Evolutionary conservation across 257 asterid genomes (phyloP), one percentile per base, ranked within the genome.

Genomic region (Solanum raphanifolium): DNA sequence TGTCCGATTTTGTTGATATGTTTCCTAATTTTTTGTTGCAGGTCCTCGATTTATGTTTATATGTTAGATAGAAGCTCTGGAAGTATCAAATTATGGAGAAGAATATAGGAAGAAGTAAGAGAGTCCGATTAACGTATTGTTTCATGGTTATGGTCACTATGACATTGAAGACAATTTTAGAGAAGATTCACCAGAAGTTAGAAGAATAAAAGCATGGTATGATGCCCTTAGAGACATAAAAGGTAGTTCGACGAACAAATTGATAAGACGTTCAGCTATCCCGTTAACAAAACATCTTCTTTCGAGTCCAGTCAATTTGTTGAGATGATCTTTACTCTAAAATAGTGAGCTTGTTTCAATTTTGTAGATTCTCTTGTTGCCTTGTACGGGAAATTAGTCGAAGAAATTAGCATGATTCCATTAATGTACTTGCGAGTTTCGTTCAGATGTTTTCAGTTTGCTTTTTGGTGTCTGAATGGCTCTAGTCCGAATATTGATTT

Each of bases 81-180:
- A 36, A 92, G 86, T 93, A 72, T 94, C 98, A 58, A 86, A 90
- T 88, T 96, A 96, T 29, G 98, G 98, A 21, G 93, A 93, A 87
- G 96, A 94, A 86, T 94, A 96, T 88, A 86, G 21, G 73, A 93
- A 87, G 86, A 91, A 91, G 21, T 92, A 88, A 12, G 92, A 87
- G 16, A 88, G 78, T 52, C 90, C 92, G 4, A 96, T 96, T 31
- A 91, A 92, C 75, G 92, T 95, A 84, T 87, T 96, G 88, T 96
- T 94, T 86, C 96, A 96, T 89, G 96, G 97, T 4, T 93, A 96
- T 90, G 99, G 99, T 29, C 99, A 96, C 75, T 96, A 96, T 83
- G 99, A 96, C 72, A 93, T 73, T 96, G 79, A 95, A 95, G 83
- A 72, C 90, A 15, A 66, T 90, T 68, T 62, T 91, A 35, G 87